Evolutionary conservation across 805 yeast species (phyloP).

Genomic region (Candida chauliodis): DNA sequence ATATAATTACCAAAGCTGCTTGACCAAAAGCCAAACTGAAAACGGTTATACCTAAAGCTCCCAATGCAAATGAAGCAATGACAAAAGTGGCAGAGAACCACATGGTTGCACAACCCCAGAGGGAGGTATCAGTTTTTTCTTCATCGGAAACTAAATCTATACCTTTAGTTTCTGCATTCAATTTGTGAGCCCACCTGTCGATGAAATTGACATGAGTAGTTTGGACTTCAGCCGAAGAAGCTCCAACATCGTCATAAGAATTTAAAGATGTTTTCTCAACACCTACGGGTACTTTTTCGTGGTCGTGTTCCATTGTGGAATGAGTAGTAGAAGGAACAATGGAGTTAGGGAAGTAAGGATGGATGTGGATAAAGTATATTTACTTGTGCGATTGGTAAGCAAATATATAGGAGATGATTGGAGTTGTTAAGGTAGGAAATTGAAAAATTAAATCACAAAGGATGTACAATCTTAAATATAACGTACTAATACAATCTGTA

Average conservation of each 20-base stretch:
- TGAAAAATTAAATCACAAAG: not conserved
- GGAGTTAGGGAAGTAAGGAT: not conserved
- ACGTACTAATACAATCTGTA: too few species aligned
- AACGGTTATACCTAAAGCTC: slow-evolving; percentile 56
- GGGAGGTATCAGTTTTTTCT: slow-evolving; percentile 65
- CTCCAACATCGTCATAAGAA: slow-evolving; percentile 4
- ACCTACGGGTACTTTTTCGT: slow-evolving; percentile 9
- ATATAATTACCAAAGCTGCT: slow-evolving; percentile 59
- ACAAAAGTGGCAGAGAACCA: slow-evolving; percentile 91
- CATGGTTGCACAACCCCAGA: slow-evolving; percentile 75
- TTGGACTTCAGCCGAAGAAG: slow-evolving; percentile 8
- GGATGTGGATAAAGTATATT: slow-evolving; percentile 10
- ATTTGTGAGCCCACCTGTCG: slow-evolving; percentile 28
- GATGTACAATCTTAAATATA: too few species aligned
- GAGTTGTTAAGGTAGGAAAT: not conserved
- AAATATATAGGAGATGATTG: slow-evolving; percentile 12
- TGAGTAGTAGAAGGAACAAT: too few species aligned
- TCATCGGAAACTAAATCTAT: slow-evolving; percentile 78
- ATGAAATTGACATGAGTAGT: slow-evolving; percentile 15
- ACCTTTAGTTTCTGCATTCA: slow-evolving; percentile 58
- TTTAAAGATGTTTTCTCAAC: slow-evolving; percentile 7
- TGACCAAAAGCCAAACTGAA: slow-evolving; percentile 75
- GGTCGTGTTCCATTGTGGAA: slow-evolving; percentile 8
- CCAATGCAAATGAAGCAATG: slow-evolving; percentile 76
- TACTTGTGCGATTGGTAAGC: too few species aligned